A percentile compares a stretch with the other conserved stretches of the same genome.
phyloP scores from a whole-genome alignment of 805 yeast genomes.

The Ogataea allantospora region DNA sequence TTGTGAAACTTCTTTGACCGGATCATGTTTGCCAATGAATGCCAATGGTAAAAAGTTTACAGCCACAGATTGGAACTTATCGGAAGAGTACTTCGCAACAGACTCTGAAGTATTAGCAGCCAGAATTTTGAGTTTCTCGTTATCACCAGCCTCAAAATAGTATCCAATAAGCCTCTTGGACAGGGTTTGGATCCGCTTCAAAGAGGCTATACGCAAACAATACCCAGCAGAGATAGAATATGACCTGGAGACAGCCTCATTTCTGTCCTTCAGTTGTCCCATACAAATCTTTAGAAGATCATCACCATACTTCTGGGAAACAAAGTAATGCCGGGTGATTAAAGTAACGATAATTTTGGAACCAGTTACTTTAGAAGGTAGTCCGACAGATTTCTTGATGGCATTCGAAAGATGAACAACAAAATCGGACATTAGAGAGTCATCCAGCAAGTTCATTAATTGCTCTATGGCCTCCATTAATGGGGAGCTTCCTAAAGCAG shows the following conservation, averaged over 20 bases:
- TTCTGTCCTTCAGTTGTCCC: slow-evolving; percentile 64
- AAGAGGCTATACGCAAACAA: slow-evolving; percentile 59
- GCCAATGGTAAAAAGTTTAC: slow-evolving; percentile 72
- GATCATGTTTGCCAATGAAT: slow-evolving; percentile 73
- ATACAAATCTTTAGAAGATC: slow-evolving; percentile 56
- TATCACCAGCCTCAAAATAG: slow-evolving; percentile 58
- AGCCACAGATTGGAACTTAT: slow-evolving; percentile 60
- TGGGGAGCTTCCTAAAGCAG: slow-evolving; percentile 77
- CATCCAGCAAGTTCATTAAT: slow-evolving; percentile 58
- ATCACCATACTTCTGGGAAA: slow-evolving; percentile 54
- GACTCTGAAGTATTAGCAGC: slow-evolving; percentile 65
- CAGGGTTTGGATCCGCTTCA: slow-evolving; percentile 52
- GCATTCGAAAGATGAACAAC: slow-evolving; percentile 52
- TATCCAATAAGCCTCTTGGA: slow-evolving; percentile 47
- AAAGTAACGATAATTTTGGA: slow-evolving; percentile 68
- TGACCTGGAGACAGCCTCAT: slow-evolving; percentile 68
- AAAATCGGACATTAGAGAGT: slow-evolving; percentile 45
- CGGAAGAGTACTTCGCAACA: slow-evolving; percentile 66
- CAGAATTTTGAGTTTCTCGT: slow-evolving; percentile 40
- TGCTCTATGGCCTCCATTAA: slow-evolving; percentile 83
- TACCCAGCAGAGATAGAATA: slow-evolving; percentile 83
- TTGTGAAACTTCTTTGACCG: slow-evolving; percentile 42
- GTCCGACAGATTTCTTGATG: slow-evolving; percentile 71
- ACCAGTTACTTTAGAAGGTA: slow-evolving; percentile 89
- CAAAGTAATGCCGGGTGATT: slow-evolving; percentile 51